Evolutionary conservation across 345 rosid genomes (phyloP), one percentile per base, ranked within the genome.

Genomic region (Camelina laxa): DNA sequence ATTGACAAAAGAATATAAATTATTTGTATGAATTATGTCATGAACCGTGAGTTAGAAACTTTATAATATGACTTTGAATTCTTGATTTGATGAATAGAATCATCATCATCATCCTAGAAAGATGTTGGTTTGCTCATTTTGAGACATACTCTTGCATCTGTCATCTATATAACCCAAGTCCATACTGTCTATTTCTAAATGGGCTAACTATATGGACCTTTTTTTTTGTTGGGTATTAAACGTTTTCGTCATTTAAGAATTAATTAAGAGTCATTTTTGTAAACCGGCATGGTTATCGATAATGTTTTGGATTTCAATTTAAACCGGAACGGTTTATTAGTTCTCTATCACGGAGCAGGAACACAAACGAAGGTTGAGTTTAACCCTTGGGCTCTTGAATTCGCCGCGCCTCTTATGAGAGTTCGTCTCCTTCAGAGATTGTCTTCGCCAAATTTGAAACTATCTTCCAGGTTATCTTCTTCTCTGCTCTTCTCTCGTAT

Each of bases 401-500:
- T 20, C 48, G 50, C 66, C 66, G 66, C 49, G 50, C 20, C 33
- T 39, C 66, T 41, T 6, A 3, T 9, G 44, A 35, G 31, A 17
- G 22, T 33, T 60, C 10, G 27, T 59, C 50, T 61, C 19, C 30
- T 30, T 41, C 50, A 7, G 49, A 21, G 7, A 7, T n/a, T n/a
- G n/a, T 27, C 17, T 24, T 16, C 11, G 14, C 36, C 51, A n/a
- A n/a, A 15, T 44, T 24, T 24, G 22, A 63, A 63, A 9, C 9
- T 41, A 5, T 36, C 36, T 36, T 9, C 65, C 20, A 45, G 68
- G 36, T 33, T 63, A 4, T 27, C 9, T 10, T 17, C 53, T 42
- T 42, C 51, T 15, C 67, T 42, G 5, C 67, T 42, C 39, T 44
- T 63, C 38, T 44, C n/a, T 44, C 6, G 54, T 44, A 24, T 41